A percentile compares a stretch with the other conserved stretches of the same genome.
Evolutionary conservation across 73 alveolate species (phyloP).

Genomic region (Breviolum minutum): DNA sequence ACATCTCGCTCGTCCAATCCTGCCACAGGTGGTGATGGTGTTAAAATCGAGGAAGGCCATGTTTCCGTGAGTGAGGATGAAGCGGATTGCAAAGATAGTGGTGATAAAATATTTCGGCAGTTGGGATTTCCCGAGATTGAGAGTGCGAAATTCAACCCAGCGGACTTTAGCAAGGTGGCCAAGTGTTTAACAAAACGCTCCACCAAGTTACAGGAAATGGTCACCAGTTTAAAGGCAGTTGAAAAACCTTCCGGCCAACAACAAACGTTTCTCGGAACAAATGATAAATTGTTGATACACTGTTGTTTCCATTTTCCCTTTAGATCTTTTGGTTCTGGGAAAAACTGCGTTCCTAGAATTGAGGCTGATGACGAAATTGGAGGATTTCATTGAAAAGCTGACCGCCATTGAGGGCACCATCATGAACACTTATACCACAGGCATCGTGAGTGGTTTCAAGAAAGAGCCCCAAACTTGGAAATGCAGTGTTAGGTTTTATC

Average conservation of each 20-base stretch:
- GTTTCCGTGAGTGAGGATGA: neutral
- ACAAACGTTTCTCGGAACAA: too few relatives aligned
- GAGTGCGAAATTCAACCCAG: neutral
- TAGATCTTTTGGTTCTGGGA: too few relatives aligned
- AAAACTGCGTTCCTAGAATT: too few relatives aligned
- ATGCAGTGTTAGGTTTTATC: neutral
- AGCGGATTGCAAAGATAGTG: neutral
- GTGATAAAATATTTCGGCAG: neutral
- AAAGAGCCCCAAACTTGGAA: too few relatives aligned
- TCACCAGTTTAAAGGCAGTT: too few relatives aligned
- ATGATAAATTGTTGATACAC: too few relatives aligned
- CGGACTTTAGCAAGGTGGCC: neutral
- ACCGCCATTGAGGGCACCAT: neutral
- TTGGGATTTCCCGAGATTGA: conserved; percentile 10
- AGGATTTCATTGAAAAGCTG: neutral
- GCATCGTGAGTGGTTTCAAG: conserved; percentile 1
- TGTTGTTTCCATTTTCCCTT: too few relatives aligned
- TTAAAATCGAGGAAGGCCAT: too few relatives aligned
- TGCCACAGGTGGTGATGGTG: too few relatives aligned
- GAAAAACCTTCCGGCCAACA: too few relatives aligned
- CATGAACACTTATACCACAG: neutral
- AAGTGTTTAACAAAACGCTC: neutral
- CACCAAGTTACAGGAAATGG: too few relatives aligned
- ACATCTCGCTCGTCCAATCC: too few relatives aligned
- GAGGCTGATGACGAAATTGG: neutral